Base-by-base conservation (phyloP, 176 grass and related monocot species). In the Puccinellia tenuiflora region DNA sequence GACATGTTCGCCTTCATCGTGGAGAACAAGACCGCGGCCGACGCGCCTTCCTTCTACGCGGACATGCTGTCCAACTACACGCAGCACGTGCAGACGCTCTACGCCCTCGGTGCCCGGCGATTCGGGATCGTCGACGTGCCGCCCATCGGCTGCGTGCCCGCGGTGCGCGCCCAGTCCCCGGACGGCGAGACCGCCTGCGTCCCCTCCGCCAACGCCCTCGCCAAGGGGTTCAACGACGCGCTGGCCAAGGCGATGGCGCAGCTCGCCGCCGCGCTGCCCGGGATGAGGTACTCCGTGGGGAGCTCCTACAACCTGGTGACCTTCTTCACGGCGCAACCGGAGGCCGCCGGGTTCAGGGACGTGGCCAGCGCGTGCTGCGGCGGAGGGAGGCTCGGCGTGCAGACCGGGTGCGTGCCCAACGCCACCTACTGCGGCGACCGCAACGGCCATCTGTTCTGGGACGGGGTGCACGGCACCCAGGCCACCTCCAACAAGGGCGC, bases 321-420 rank as follows among this genome's bases (percentile, higher is more conserved):
- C 31, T 38, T 56, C 62, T 43, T 88, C 72, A 84, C 72, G 68
- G 86, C 46, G 66, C 51, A 81, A 53, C 83, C 76, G 35, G 77
- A 12, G 9, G 83, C 71, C 3, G 65, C 73, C 0, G 90, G 90
- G 73, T 62, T 88, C 7, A 62, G 2, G 73, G 81, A 88, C n/a
- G 90, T 88, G 70, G 39, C 77, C 70, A 47, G 81, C 81, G 90
- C 90, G 42, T 91, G 90, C 86, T 91, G 90, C 86, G 90, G 90
- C 40, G 83, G 86, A 2, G 83, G 88, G 4, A 29, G 83, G 73
- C 73, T 90, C 63, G 40, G 77, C 64, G 84, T 74, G 66, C 26
- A 90, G 88, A 73, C 28, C 4, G 51, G 69, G 30, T 91, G 90
- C 77, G 47, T 50, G 55, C 83, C 90, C 54, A 91, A 91, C 86